Percentiles rank a stretch among this genome's conserved stretches.
These are phyloP conservation scores for Talaromyces trachyspermus DNA, from an alignment of 495 filamentous ascomycete genomes.

Conservation along the genomic window DNA sequence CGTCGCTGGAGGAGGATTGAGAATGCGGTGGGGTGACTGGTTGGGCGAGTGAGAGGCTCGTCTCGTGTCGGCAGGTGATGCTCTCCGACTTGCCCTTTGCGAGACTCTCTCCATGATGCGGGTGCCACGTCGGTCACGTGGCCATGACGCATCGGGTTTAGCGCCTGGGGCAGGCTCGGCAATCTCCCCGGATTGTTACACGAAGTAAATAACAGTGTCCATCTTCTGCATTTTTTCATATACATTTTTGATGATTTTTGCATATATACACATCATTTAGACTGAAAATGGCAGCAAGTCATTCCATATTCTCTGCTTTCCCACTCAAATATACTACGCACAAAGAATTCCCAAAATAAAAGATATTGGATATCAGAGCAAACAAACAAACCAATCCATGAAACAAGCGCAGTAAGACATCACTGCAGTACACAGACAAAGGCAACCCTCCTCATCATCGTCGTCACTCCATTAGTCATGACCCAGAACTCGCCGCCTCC, in stretches of 20 bases:
- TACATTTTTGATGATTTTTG: neutral
- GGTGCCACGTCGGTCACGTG: constrained; percentile 7
- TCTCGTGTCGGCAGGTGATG: constrained; percentile 8
- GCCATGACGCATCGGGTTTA: constrained; percentile 1
- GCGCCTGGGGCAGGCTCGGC: constrained; percentile 2
- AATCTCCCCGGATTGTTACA: constrained; percentile 3
- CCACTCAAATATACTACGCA: constrained; percentile 3
- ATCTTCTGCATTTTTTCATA: neutral
- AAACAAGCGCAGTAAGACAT: constrained; percentile 10
- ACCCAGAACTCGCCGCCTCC: constrained; percentile 65
- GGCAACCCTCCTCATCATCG: neutral
- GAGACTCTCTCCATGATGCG: constrained; percentile 1
- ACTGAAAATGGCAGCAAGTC: neutral
- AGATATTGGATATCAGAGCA: constrained; percentile 26
- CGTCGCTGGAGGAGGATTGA: too few species aligned
- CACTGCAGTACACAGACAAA: constrained; percentile 12
- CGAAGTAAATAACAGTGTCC: neutral
- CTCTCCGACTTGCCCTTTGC: constrained; percentile 3
- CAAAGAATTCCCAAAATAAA: constrained; percentile 6
- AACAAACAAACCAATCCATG: constrained; percentile 3
- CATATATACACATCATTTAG: neutral
- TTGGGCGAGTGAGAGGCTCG: neutral
- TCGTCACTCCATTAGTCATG: constrained; percentile 46
- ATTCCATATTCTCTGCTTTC: neutral
- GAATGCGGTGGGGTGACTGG: too few species aligned